phyloP scores from a whole-genome alignment of 495 filamentous ascomycete species.

The Talaromyces borbonicus region DNA sequence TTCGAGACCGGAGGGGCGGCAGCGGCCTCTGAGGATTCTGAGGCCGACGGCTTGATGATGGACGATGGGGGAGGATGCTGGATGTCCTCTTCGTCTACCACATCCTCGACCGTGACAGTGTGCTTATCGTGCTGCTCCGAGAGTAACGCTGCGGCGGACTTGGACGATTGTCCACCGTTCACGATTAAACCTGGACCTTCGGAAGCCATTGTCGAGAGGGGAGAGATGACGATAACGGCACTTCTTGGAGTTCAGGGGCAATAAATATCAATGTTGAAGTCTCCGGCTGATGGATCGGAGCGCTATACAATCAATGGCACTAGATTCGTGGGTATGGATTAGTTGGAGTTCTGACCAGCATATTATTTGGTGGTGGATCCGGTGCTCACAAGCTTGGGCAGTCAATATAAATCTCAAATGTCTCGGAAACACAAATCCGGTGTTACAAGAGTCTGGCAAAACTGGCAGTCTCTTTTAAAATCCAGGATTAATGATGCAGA shows the following conservation, averaged over 20 bases:
- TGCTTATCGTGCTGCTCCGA: conserved; percentile 64
- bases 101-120: conserved; percentile 66
- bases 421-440: no score
- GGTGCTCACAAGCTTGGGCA: neutral
- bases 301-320: no score
- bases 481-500: conserved; percentile 1
- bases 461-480: neutral
- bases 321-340: no score
- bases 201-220: conserved; percentile 35
- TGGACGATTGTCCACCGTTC: conserved; percentile 25
- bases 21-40: conserved; percentile 13
- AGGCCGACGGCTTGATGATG: conserved; percentile 11
- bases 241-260: neutral
- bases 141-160: conserved; percentile 61
- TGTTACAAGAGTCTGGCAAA: neutral
- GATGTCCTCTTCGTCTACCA: conserved; percentile 67
- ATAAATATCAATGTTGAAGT: neutral
- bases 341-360: no score
- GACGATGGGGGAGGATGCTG: conserved; percentile 45
- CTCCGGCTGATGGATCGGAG: neutral
- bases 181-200: conserved; percentile 29
- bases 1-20: conserved; percentile 23
- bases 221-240: neutral
- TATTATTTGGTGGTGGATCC: no score
- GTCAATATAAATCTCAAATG: neutral